Percentiles rank a stretch among this genome's conserved stretches.
These are phyloP conservation scores for Podaxis sp. DNA, from an alignment of 768 basidiomycete genomes.

Conservation along the genomic window DNA sequence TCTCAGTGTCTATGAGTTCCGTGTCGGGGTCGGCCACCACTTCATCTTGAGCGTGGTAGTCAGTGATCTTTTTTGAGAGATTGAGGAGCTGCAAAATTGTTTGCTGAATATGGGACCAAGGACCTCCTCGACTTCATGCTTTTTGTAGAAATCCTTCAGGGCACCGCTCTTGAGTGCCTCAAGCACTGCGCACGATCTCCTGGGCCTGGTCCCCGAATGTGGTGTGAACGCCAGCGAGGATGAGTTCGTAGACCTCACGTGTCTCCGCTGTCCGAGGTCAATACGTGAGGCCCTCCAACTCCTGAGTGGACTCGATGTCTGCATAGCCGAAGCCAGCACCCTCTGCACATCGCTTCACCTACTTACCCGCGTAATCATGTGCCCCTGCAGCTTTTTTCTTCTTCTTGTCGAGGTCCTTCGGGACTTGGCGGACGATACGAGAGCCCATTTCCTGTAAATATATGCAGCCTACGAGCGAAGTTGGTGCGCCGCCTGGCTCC, in stretches of 20 bases:
- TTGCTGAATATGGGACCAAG: constrained; percentile 68
- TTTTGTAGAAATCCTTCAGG: constrained; percentile 93
- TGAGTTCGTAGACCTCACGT: constrained; percentile 89
- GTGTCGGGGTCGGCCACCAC: constrained; percentile 72
- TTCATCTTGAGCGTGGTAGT: constrained; percentile 90
- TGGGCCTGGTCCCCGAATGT: constrained; percentile 93
- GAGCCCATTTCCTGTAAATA: too few relatives aligned
- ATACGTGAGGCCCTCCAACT: too few relatives aligned
- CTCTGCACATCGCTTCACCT: too few relatives aligned
- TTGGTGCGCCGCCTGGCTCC: too few relatives aligned
- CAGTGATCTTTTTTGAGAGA: constrained; percentile 93
- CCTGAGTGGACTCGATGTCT: too few relatives aligned
- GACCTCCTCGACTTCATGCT: constrained; percentile 86
- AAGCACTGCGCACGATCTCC: constrained; percentile 90
- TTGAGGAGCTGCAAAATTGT: constrained; percentile 77
- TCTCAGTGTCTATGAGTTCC: constrained; percentile 82
- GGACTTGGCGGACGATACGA: too few relatives aligned
- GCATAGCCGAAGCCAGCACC: too few relatives aligned
- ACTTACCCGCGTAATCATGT: too few relatives aligned
- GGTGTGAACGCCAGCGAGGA: constrained; percentile 79
- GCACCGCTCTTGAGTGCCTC: constrained; percentile 86
- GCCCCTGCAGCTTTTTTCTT: too few relatives aligned
- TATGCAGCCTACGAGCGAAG: too few relatives aligned
- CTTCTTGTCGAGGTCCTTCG: too few relatives aligned
- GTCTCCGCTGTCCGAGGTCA: constrained; percentile 80